phyloP scores from a whole-genome alignment of 768 basidiomycete genomes.

The Rhodosporidiobolus odoratus region DNA sequence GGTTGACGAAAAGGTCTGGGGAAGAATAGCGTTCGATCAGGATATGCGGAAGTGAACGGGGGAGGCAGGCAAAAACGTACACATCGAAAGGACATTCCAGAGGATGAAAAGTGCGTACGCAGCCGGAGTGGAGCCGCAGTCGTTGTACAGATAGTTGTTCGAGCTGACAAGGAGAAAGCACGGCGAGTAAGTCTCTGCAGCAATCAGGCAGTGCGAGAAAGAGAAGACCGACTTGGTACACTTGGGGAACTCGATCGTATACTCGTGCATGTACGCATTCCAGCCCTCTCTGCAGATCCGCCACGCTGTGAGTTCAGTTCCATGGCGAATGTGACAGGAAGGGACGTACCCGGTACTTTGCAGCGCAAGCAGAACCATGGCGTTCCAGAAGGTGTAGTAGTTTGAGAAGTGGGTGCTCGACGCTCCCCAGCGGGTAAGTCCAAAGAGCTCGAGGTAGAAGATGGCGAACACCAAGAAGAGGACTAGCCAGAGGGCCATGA shows the following conservation, averaged over 20 bases:
- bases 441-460: slow-evolving; percentile 81
- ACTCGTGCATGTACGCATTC: slow-evolving; percentile 98
- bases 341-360: slow-evolving; percentile 78
- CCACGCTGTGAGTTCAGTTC: neutral
- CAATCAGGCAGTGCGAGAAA: neutral
- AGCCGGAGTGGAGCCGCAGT: slow-evolving; percentile 81
- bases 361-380: slow-evolving; percentile 83
- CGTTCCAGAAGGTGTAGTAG: slow-evolving; percentile 69
- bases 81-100: slow-evolving; percentile 95
- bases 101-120: slow-evolving; percentile 77
- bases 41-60: neutral
- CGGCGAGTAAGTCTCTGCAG: too few relatives aligned
- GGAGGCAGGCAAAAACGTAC: slow-evolving; percentile 73
- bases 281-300: slow-evolving; percentile 67
- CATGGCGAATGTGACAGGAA: neutral
- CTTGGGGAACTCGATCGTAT: slow-evolving; percentile 40
- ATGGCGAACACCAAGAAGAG: slow-evolving; percentile 89
- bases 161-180: slow-evolving; percentile 61
- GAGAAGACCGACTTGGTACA: slow-evolving; percentile 7
- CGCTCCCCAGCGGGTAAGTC: slow-evolving; percentile 75
- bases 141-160: slow-evolving; percentile 57
- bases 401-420: slow-evolving; percentile 66
- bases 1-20: slow-evolving; percentile 36
- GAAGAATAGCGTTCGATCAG: too few relatives aligned
- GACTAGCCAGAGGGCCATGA: slow-evolving; percentile 80